These are phyloP conservation scores for Corchorus capsularis DNA, from an alignment of 345 rosid genomes.

Conservation along the genomic window DNA sequence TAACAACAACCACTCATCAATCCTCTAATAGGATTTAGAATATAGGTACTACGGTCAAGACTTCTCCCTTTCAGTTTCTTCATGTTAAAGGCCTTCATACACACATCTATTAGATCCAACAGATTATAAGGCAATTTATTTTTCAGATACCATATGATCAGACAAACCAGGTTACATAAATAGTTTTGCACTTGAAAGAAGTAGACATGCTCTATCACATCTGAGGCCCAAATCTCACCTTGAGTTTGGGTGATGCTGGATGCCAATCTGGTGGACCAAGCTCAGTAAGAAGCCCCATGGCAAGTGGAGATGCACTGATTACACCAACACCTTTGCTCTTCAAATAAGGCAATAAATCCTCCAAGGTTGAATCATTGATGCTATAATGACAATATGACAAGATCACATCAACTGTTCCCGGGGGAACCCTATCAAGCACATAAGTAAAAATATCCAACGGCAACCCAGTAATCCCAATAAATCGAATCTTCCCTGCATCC, in stretches of 20 bases:
- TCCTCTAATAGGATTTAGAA: neutral
- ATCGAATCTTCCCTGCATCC: conserved; percentile 78
- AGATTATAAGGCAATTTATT: neutral
- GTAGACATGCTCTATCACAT: neutral
- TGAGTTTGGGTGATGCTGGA: conserved; percentile 84
- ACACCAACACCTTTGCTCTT: conserved; percentile 81
- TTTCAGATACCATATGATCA: neutral
- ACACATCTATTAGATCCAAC: neutral
- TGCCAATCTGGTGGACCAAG: conserved; percentile 98
- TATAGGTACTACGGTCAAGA: neutral
- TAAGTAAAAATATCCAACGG: conserved; percentile 64
- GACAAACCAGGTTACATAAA: conserved; percentile 5
- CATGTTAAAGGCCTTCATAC: neutral
- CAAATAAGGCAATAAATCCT: conserved; percentile 81
- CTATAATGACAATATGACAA: conserved; percentile 85
- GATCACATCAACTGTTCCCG: conserved; percentile 73
- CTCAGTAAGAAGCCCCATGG: conserved; percentile 90
- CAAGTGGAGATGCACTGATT: conserved; percentile 85
- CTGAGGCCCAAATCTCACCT: conserved; percentile 42
- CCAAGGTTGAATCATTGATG: conserved; percentile 68
- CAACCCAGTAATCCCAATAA: conserved; percentile 92
- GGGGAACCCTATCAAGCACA: conserved; percentile 84
- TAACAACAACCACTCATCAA: neutral
- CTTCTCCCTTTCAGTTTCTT: neutral
- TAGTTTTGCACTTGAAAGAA: neutral